Evolutionary conservation across 768 basidiomycete genomes (phyloP).

Genomic region (Amanita muscaria): DNA sequence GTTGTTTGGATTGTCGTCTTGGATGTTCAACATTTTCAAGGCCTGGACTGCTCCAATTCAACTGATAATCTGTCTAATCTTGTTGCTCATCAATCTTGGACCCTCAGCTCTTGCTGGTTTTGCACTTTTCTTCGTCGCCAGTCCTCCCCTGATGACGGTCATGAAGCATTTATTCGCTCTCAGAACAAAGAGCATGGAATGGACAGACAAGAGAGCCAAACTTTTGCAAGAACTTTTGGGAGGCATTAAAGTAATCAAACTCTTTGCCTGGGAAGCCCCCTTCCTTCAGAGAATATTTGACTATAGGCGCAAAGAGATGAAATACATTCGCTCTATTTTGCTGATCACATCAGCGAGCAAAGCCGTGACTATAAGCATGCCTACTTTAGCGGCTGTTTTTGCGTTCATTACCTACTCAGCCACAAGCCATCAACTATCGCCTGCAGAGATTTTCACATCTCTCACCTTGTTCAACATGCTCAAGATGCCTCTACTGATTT

Average conservation of each 20-base stretch:
- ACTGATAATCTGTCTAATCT: slow-evolving; percentile 66
- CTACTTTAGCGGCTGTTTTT: slow-evolving; percentile 69
- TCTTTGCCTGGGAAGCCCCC: slow-evolving; percentile 82
- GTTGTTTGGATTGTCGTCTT: neutral
- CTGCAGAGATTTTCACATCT: slow-evolving; percentile 76
- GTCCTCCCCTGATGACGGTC: slow-evolving; percentile 61
- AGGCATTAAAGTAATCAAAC: slow-evolving; percentile 89
- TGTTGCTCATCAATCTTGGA: slow-evolving; percentile 69
- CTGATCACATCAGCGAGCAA: slow-evolving; percentile 58
- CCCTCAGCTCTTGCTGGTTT: slow-evolving; percentile 48
- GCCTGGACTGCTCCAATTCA: slow-evolving; percentile 73
- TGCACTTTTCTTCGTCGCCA: slow-evolving; percentile 55
- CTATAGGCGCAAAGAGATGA: slow-evolving; percentile 66
- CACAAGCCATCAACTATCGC: slow-evolving; percentile 56
- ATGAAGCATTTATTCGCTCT: slow-evolving; percentile 68
- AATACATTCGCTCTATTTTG: slow-evolving; percentile 56
- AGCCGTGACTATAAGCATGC: slow-evolving; percentile 63
- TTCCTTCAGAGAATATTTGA: slow-evolving; percentile 67
- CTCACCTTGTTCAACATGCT: slow-evolving; percentile 80
- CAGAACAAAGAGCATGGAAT: slow-evolving; percentile 69
- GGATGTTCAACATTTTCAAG: slow-evolving; percentile 17
- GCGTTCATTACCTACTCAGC: slow-evolving; percentile 71
- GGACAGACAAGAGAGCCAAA: slow-evolving; percentile 88
- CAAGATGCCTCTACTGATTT: slow-evolving; percentile 72
- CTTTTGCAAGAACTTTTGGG: slow-evolving; percentile 83